Evolutionary conservation across 2,329 filamentous ascomycete species (phyloP), one percentile per base, ranked within the genome.

Genomic region (Parastagonospora nodorum): DNA sequence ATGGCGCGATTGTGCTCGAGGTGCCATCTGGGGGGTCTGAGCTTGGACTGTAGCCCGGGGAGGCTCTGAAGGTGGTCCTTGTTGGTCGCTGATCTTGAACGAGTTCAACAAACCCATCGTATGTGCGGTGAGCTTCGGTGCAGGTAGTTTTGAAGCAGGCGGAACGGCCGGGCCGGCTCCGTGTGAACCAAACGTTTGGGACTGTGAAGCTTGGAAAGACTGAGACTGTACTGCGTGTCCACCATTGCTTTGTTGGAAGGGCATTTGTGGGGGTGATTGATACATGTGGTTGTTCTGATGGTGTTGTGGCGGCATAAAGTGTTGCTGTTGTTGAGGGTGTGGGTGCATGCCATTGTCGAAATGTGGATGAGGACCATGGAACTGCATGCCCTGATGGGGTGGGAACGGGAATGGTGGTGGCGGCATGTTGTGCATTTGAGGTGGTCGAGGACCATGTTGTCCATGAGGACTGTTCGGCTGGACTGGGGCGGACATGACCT

Each of bases 391-490:
- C 30, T 60, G 58, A 19, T 74, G 72, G 43, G 74, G 72, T 58
- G 77, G 71, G 43, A 76, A 70, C 8, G 75, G 75, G 48, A 83
- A 84, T 4, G 75, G 71, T 8, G 81, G 78, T 19, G 77, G 76
- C 29, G 78, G 76, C 55, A 81, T 75, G 43, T 71, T 74, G 33
- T 74, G 74, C 44, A 78, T 71, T 9, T 80, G 78, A 12, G 80
- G 79, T 35, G 80, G 76, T 43, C 82, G 80, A 48, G 82, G 79
- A 64, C 84, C 80, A 39, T 76, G 75, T 29, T 76, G 65, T 42
- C 86, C 84, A 38, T 71, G 67, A 6, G 85, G 84, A 36, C 81
- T 83, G 35, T 75, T 77, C 11, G 85, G 83, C 64, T 82, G 79
- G 27, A 80, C 67, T 16, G 80, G 77, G 24, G 81, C 77, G 5